Percentiles rank a stretch among this genome's conserved stretches.
phyloP scores from a whole-genome alignment of 805 yeast genomes.

The Yamadazyma tumulicola region DNA sequence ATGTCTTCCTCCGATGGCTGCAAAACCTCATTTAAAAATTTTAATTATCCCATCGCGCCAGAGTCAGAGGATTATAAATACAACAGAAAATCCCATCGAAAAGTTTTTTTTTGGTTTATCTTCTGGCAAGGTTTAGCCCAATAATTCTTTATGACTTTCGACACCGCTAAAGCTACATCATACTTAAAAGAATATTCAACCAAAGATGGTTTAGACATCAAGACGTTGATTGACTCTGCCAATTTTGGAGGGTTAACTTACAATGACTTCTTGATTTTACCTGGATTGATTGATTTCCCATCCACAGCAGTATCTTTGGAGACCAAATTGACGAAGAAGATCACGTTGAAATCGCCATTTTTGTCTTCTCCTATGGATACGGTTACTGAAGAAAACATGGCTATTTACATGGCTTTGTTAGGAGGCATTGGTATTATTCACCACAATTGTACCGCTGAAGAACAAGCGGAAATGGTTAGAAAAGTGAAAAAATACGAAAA shows the following conservation, averaged over 20 bases:
- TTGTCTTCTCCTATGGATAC: slow-evolving; percentile 99
- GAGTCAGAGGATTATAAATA: slow-evolving; percentile 6
- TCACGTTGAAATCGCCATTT: slow-evolving; percentile 88
- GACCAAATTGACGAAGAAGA: slow-evolving; percentile 85
- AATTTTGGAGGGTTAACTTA: slow-evolving; percentile 95
- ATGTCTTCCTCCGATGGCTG: too few species aligned
- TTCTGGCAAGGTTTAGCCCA: slow-evolving; percentile 44
- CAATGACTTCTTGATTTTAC: slow-evolving; percentile 92
- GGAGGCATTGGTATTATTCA: slow-evolving; percentile 99
- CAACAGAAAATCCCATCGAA: neutral
- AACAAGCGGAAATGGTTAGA: slow-evolving; percentile 97
- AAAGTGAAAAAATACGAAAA: slow-evolving; percentile 96
- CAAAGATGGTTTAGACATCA: slow-evolving; percentile 83
- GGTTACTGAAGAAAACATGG: slow-evolving; percentile 96
- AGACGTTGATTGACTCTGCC: slow-evolving; percentile 83
- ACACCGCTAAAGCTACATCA: slow-evolving; percentile 60
- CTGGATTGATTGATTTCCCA: slow-evolving; percentile 91
- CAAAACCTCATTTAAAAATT: too few species aligned
- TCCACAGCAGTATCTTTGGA: slow-evolving; percentile 75
- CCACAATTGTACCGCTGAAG: slow-evolving; percentile 95
- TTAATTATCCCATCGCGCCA: slow-evolving; percentile 3
- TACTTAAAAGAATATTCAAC: slow-evolving; percentile 60
- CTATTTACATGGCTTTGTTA: slow-evolving; percentile 94
- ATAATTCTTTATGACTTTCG: slow-evolving; percentile 19
- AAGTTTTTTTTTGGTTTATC: slow-evolving; percentile 20